Evolutionary conservation across 2,329 filamentous ascomycete genomes (phyloP), one percentile per base, ranked within the genome.

Genomic region (Verticillium albo-atrum): DNA sequence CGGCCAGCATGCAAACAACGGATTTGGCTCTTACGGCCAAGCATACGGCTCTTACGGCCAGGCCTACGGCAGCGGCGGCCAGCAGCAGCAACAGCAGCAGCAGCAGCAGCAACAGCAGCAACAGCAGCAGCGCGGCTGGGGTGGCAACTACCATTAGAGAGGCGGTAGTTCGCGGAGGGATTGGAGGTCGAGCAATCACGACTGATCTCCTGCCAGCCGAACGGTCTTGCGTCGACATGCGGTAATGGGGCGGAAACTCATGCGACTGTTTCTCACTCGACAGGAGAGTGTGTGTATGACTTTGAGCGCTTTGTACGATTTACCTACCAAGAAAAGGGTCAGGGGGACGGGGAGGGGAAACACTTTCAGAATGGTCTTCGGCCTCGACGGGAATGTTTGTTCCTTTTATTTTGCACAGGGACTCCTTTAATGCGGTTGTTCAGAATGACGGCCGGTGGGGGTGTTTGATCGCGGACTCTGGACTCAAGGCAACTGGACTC

Each of bases 81-180:
- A 73, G 60, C 70, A 69, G 37, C 70, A 72, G 63, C n/a, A n/a
- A n/a, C n/a, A n/a, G n/a, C n/a, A n/a, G n/a, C 69, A 70, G 61
- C 75, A 79, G 64, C 75, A 77, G 66, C 70, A 73, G 61, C 70
- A 70, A 32, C 70, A 72, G 62, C 69, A 69, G 61, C 75, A 79
- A 64, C 75, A 77, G 66, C 77, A 77, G 68, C 79, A 79, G 62
- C 78, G 81, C 64, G 82, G 83, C 68, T 86, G 83, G 83, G 83
- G 83, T 65, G 79, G 78, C 66, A 86, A 86, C 78, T 86, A 86
- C 77, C 77, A 82, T 66, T 78, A 79, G 71, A 23, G 20, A 23
- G 14, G 42, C 23, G 42, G 42, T 50, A 50, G 42, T 50, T 50
- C 42, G 42, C 42, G 57, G 53, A 50, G 57, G 58, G 54, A 58